Evolutionary conservation across 1,139 yeast species (phyloP).

Genomic region (Debaryomycetaceae sp.): DNA sequence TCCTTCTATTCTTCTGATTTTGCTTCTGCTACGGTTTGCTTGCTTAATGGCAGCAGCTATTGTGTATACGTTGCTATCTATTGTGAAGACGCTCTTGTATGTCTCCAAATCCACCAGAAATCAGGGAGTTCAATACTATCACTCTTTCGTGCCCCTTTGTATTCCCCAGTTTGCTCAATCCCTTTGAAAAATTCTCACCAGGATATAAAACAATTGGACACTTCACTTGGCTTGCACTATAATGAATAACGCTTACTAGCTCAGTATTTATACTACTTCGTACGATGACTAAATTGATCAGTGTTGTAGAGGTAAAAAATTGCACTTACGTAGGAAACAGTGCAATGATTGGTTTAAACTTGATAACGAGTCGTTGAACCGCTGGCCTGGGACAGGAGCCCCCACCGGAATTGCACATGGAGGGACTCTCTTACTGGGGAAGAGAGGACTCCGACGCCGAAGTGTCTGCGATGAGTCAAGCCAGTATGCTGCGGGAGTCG

Average conservation of each 20-base stretch:
- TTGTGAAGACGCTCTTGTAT: too few relatives aligned
- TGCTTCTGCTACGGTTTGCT: neutral
- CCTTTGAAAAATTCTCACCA: too few relatives aligned
- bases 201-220: too few relatives aligned
- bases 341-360: neutral
- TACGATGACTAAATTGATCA: neutral
- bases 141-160: too few relatives aligned
- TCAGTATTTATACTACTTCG: neutral
- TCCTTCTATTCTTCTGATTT: neutral
- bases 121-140: too few relatives aligned
- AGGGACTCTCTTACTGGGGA: conserved; percentile 1
- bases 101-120: too few relatives aligned
- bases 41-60: too few relatives aligned
- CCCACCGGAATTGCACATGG: neutral
- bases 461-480: conserved; percentile 1
- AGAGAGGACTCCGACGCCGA: conserved; percentile 10
- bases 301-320: neutral
- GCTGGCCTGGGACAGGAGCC: neutral
- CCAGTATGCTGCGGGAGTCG: neutral
- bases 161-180: too few relatives aligned
- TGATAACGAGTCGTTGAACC: neutral
- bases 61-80: too few relatives aligned
- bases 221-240: too few relatives aligned
- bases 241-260: too few relatives aligned
- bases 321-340: neutral